A percentile compares a stretch with the other conserved stretches of the same genome.
Conservation (phyloP, 345 rosid genomes). For the Eutrema yunnanense region DNA sequence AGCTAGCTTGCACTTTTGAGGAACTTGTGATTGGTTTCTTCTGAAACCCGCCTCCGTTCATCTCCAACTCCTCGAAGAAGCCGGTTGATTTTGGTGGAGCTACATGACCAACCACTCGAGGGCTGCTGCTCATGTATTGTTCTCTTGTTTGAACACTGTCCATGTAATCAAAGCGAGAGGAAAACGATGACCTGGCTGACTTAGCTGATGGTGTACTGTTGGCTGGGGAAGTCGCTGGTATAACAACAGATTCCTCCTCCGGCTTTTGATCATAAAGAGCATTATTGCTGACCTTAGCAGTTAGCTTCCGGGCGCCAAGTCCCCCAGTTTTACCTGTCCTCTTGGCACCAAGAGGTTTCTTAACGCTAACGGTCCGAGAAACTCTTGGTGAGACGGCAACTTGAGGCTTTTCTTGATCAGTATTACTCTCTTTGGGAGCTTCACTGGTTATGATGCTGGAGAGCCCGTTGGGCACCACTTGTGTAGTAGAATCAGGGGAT, state of each 20-base stretch:
- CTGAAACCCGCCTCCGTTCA: conserved; percentile 60
- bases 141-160: conserved; percentile 61
- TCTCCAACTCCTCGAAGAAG: conserved; percentile 82
- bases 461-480: conserved; percentile 50
- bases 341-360: conserved; percentile 86
- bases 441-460: conserved; percentile 44
- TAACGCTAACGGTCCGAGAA: conserved; percentile 47
- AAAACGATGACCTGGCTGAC: conserved; percentile 48
- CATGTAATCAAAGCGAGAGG: conserved; percentile 83
- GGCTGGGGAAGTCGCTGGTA: conserved; percentile 39
- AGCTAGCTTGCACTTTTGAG: conserved; percentile 59
- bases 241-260: conserved; percentile 60
- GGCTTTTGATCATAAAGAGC: conserved; percentile 90
- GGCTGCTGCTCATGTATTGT: conserved; percentile 36
- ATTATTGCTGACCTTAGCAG: conserved; percentile 49
- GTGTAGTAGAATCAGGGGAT: conserved; percentile 56
- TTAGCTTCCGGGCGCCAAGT: conserved; percentile 87
- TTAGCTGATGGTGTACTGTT: conserved; percentile 37
- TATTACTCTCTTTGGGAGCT: conserved; percentile 38
- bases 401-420: conserved; percentile 40
- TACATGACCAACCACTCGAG: conserved; percentile 77
- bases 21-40: conserved; percentile 57
- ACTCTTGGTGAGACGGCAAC: conserved; percentile 47
- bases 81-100: conserved; percentile 82
- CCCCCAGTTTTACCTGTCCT: conserved; percentile 73